phyloP scores from a whole-genome alignment of 139 green algal species.

The Picocystis salinarum region DNA sequence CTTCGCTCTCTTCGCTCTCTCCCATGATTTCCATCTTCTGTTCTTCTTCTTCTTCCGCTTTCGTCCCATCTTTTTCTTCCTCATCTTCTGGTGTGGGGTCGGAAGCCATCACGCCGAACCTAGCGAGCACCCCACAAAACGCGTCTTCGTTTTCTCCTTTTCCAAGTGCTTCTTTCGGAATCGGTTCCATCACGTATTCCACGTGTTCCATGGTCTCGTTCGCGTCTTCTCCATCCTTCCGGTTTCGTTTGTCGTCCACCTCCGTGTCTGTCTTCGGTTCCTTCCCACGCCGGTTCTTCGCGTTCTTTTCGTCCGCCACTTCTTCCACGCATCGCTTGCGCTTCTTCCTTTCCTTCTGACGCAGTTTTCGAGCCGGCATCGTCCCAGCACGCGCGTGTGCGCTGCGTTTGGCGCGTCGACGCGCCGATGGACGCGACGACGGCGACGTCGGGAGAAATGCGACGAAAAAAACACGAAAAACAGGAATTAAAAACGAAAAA shows the following conservation, averaged over 20 bases:
- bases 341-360: slow-evolving; percentile 4
- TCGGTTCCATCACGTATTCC: too few species aligned
- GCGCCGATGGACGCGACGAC: too few species aligned
- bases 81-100: neutral
- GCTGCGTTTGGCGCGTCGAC: too few species aligned
- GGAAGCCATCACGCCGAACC: neutral
- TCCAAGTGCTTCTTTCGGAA: too few species aligned
- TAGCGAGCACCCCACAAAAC: neutral
- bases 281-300: neutral
- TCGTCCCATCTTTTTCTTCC: neutral
- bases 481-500: too few species aligned
- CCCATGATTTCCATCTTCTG: neutral
- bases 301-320: too few species aligned
- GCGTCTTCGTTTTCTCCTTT: neutral
- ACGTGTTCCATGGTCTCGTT: neutral
- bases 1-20: neutral
- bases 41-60: neutral
- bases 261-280: neutral
- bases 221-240: neutral
- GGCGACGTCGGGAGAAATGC: too few species aligned
- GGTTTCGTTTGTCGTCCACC: neutral
- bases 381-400: too few species aligned
- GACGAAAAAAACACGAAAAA: too few species aligned
- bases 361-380: too few species aligned
- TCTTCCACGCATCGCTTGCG: too few species aligned